Evolutionary conservation across 371 early-diverging fungal genomes (phyloP).

Genomic region (Mucor sp.): DNA sequence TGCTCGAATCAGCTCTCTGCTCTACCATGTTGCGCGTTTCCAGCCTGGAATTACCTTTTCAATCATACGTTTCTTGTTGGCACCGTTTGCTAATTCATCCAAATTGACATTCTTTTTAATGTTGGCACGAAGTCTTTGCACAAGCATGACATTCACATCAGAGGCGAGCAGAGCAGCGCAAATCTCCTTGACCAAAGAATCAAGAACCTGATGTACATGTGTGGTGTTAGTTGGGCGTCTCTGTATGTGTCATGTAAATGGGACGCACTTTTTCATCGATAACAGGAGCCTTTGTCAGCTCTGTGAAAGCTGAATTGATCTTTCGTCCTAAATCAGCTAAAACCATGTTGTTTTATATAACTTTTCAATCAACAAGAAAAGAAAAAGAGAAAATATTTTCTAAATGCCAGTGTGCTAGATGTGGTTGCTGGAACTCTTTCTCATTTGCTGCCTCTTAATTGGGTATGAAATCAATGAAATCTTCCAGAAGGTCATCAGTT

Average conservation of each 20-base stretch:
- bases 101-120: conserved; percentile 85
- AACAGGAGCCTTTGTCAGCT: conserved; percentile 81
- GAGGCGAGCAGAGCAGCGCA: conserved; percentile 89
- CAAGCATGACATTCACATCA: conserved; percentile 95
- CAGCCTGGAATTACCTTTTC: conserved; percentile 70
- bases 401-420: not conserved
- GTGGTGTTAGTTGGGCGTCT: not conserved
- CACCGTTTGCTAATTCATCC: conserved; percentile 76
- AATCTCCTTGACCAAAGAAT: conserved; percentile 86
- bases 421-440: no score
- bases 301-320: conserved; percentile 82
- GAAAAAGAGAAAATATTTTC: not conserved
- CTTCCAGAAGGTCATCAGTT: not conserved
- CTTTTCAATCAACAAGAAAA: not conserved
- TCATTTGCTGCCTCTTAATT: not conserved
- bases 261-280: conserved; percentile 84
- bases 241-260: no score
- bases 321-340: conserved; percentile 90
- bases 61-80: conserved; percentile 86
- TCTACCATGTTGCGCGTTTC: not conserved
- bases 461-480: not conserved
- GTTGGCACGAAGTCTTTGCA: conserved; percentile 84
- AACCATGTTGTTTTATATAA: conserved; percentile 61
- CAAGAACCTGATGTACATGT: conserved; percentile 63
- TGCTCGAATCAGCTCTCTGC: no score